Conservation (phyloP, 345 rosid species). For the Anastatica hierochuntica region DNA sequence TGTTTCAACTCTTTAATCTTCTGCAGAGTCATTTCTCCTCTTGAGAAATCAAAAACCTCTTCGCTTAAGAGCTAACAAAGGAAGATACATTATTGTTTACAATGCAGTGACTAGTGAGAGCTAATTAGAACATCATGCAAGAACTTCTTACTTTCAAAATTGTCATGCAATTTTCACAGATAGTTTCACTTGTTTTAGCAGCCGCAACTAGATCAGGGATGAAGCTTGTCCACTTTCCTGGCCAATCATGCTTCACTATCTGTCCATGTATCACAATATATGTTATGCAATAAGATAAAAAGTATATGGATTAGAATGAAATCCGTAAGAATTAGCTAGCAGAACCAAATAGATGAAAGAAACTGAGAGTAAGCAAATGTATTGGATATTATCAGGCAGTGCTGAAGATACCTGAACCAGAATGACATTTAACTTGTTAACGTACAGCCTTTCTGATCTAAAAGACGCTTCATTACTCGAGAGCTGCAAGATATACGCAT, state of each 20-base stretch:
- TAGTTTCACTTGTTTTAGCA: constrained; percentile 95
- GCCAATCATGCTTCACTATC: constrained; percentile 99
- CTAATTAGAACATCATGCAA: no score
- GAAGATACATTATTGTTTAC: constrained; percentile 1
- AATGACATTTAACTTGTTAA: constrained; percentile 84
- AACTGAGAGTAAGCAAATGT: background rate
- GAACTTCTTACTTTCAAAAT: constrained; percentile 53
- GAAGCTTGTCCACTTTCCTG: constrained; percentile 87
- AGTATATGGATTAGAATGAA: background rate
- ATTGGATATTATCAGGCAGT: background rate
- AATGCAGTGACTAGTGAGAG: no score
- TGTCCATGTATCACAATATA: constrained; percentile 18
- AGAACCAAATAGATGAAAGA: background rate
- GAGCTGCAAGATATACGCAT: constrained; percentile 36
- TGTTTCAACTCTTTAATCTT: constrained; percentile 90
- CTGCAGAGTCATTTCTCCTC: constrained; percentile 93
- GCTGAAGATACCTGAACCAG: constrained; percentile 67
- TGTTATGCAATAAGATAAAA: background rate
- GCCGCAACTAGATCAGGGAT: constrained; percentile 95
- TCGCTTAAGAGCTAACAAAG: constrained; percentile 78
- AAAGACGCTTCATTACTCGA: constrained; percentile 77
- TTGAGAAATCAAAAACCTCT: constrained; percentile 98
- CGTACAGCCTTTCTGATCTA: constrained; percentile 77
- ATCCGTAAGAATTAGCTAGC: background rate
- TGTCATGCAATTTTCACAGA: constrained; percentile 97